Evolutionary conservation across 164 flowering plant species (phyloP).

Genomic region (Macadamia integrifolia): DNA sequence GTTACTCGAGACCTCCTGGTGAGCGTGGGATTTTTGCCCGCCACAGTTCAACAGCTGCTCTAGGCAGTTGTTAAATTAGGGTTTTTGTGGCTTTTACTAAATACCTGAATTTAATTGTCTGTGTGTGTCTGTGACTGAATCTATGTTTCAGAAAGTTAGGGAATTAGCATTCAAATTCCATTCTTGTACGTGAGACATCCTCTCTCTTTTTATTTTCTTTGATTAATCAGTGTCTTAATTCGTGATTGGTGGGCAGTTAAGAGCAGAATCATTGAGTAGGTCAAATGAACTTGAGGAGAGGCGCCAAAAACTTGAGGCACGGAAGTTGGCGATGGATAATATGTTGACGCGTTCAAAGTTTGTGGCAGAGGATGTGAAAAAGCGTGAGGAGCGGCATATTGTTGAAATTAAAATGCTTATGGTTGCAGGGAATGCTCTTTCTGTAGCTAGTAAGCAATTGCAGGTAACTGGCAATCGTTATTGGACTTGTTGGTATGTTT

Average conservation of each 20-base stretch:
- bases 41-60: too few species aligned
- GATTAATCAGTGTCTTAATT: conserved; percentile 39
- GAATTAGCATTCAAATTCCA: not conserved
- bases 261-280: conserved; percentile 52
- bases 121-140: not conserved
- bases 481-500: too few species aligned
- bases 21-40: too few species aligned
- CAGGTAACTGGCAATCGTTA: conserved; percentile 38
- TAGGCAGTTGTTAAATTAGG: not conserved
- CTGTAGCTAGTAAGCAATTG: conserved; percentile 53
- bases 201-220: conserved; percentile 17
- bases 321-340: conserved; percentile 48
- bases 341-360: conserved; percentile 39
- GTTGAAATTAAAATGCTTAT: conserved; percentile 49
- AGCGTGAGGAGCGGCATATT: conserved; percentile 49
- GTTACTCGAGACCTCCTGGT: too few species aligned
- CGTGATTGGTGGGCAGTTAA: conserved; percentile 51
- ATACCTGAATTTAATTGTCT: too few species aligned
- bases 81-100: not conserved
- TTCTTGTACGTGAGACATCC: not conserved
- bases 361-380: conserved; percentile 48
- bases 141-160: not conserved
- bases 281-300: conserved; percentile 76
- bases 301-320: conserved; percentile 51
- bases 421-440: conserved; percentile 65